A percentile compares a stretch with the other conserved stretches of the same genome.
phyloP scores from a whole-genome alignment of 768 basidiomycete genomes.

The Pluteus cervinus region DNA sequence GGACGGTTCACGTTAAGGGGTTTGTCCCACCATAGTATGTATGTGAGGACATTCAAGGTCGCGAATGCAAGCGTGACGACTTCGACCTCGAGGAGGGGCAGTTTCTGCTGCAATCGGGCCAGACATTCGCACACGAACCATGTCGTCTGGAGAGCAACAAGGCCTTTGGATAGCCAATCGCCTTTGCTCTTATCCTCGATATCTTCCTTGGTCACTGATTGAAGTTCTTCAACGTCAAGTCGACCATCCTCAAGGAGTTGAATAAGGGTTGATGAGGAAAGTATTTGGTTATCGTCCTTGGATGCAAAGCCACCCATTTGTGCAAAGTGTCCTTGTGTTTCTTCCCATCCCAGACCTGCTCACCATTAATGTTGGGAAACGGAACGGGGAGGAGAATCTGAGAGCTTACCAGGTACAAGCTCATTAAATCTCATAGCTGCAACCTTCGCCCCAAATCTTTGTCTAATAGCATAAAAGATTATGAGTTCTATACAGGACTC shows the following conservation, averaged over 20 bases:
- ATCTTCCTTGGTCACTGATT: conserved; percentile 10
- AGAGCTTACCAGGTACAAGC: too few species aligned
- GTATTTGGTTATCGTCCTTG: too few species aligned
- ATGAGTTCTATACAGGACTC: too few species aligned
- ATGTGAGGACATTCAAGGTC: conserved; percentile 18
- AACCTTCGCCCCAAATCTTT: too few species aligned
- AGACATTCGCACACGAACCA: conserved; percentile 26
- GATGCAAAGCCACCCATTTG: conserved; percentile 24
- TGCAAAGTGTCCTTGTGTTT: conserved; percentile 17
- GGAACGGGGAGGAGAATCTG: too few species aligned
- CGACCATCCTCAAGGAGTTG: too few species aligned
- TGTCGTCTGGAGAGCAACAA: conserved; percentile 22
- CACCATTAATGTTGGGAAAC: too few species aligned
- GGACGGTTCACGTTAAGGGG: conserved; percentile 18
- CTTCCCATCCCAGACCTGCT: too few species aligned
- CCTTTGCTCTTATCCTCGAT: conserved; percentile 27
- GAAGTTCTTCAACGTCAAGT: too few species aligned
- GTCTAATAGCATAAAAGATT: too few species aligned
- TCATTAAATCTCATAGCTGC: too few species aligned
- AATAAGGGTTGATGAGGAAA: too few species aligned
- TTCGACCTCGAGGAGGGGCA: conserved; percentile 26
- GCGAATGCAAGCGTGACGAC: conserved; percentile 24
- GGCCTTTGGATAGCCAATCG: conserved; percentile 20
- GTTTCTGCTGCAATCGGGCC: conserved; percentile 12
- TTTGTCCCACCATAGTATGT: conserved; percentile 28